phyloP scores from a whole-genome alignment of 139 green algal genomes.

The Helicosporidium sp. region DNA sequence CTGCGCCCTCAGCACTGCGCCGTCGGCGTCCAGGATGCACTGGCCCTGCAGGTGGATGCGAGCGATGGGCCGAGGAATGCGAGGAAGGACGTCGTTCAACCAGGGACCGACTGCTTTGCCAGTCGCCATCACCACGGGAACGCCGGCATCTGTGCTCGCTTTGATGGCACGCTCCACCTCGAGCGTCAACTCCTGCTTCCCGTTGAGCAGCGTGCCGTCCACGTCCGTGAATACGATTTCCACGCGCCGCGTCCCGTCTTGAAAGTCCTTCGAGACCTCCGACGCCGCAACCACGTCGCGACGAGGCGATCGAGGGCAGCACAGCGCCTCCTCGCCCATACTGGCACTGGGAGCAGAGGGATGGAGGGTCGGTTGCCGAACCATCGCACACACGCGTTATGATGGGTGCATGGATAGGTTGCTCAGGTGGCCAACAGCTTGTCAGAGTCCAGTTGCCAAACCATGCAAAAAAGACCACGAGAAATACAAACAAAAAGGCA shows the following conservation, averaged over 20 bases:
- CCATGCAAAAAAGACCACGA: no score
- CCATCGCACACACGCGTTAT: no score
- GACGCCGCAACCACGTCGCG: no score
- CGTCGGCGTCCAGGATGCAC: constrained; percentile 29
- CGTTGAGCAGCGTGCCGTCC: constrained; percentile 59
- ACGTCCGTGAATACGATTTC: constrained; percentile 50
- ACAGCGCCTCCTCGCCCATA: no score
- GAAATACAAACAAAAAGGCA: no score
- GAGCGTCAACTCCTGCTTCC: constrained; percentile 32
- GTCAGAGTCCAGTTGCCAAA: no score
- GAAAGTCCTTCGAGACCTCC: neutral
- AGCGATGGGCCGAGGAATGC: constrained; percentile 6
- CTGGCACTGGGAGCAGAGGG: no score
- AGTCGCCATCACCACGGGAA: constrained; percentile 56
- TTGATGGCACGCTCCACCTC: constrained; percentile 24
- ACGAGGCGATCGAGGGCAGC: no score
- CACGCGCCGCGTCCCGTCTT: constrained; percentile 8
- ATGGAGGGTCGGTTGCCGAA: no score
- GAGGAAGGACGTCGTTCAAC: constrained; percentile 21
- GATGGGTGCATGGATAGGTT: no score
- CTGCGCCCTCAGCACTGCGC: constrained; percentile 27
- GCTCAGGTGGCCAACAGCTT: no score
- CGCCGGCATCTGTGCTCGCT: constrained; percentile 26
- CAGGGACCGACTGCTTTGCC: constrained; percentile 59
- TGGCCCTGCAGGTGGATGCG: constrained; percentile 33